Percentiles rank a stretch among this genome's conserved stretches.
Conservation (phyloP, 2,329 filamentous ascomycete species). For the Xylariaceae sp. region DNA sequence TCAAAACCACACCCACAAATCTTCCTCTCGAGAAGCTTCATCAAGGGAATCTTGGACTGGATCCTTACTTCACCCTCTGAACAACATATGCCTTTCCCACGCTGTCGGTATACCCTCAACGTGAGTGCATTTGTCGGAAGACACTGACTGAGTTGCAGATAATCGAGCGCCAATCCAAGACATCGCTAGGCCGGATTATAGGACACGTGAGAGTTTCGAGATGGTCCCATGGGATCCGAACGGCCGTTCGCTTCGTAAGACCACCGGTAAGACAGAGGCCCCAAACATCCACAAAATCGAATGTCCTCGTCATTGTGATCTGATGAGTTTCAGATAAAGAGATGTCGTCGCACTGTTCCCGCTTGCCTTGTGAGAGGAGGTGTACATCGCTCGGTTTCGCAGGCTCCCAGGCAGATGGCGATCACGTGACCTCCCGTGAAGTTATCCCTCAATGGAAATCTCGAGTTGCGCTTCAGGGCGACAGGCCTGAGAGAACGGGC, state of each 20-base stretch:
- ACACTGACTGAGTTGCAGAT: too few species aligned
- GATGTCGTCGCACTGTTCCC: too few species aligned
- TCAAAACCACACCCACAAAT: conserved; percentile 10
- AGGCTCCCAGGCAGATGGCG: too few species aligned
- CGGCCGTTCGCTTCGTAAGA: conserved; percentile 2
- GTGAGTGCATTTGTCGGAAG: conserved; percentile 5
- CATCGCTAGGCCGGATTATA: too few species aligned
- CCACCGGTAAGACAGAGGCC: conserved; percentile 8
- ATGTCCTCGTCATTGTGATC: conserved; percentile 1
- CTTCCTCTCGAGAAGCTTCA: conserved; percentile 11
- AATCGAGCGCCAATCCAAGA: conserved; percentile 2
- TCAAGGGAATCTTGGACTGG: conserved; percentile 12
- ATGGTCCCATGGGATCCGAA: not conserved
- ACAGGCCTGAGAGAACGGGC: too few species aligned
- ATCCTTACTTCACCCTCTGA: conserved; percentile 13
- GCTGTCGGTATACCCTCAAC: conserved; percentile 13
- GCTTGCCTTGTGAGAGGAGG: too few species aligned
- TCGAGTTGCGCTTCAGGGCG: too few species aligned
- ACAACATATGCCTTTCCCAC: conserved; percentile 8
- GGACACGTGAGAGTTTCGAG: too few species aligned
- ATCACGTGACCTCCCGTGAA: too few species aligned
- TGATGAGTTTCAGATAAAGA: too few species aligned
- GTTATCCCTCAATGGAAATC: too few species aligned
- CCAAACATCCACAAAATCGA: conserved; percentile 1
- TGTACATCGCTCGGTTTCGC: too few species aligned